Evolutionary conservation across 169 alveolate genomes (phyloP).

Genomic region (Eimeria sp.): DNA sequence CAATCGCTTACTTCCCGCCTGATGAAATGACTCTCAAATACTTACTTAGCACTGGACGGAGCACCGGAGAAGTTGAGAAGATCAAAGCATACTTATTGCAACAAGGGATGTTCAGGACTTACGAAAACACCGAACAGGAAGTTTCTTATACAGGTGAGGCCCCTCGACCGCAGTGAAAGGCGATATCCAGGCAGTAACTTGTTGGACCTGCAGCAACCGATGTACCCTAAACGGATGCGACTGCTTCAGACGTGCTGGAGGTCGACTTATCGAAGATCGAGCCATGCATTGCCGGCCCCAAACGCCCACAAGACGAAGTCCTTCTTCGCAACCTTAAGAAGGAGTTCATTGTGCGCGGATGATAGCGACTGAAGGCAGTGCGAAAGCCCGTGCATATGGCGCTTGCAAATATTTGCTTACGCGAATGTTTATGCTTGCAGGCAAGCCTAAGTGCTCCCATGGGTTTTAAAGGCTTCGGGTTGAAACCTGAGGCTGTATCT

Average conservation of each 20-base stretch:
- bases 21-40: constrained; percentile 96
- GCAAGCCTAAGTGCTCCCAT: constrained; percentile 87
- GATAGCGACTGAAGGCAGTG: background rate
- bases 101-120: constrained; percentile 90
- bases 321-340: constrained; percentile 91
- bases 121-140: constrained; percentile 81
- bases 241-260: constrained; percentile 89
- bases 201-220: background rate
- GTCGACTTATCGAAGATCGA: constrained; percentile 95
- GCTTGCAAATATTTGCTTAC: background rate
- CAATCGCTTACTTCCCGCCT: constrained; percentile 98
- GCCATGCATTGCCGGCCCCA: constrained; percentile 98
- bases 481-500: constrained; percentile 60
- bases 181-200: background rate
- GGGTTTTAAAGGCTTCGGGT: constrained; percentile 94
- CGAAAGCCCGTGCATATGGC: background rate
- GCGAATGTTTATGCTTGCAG: constrained; percentile 36
- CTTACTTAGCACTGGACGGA: constrained; percentile 95
- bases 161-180: background rate
- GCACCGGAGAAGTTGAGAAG: constrained; percentile 90
- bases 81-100: constrained; percentile 93
- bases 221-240: background rate
- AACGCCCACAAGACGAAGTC: constrained; percentile 98
- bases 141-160: constrained; percentile 85
- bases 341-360: constrained; percentile 88